These are phyloP conservation scores for Eimeria zaria DNA, from an alignment of 169 alveolate genomes.

Conservation along the genomic window DNA sequence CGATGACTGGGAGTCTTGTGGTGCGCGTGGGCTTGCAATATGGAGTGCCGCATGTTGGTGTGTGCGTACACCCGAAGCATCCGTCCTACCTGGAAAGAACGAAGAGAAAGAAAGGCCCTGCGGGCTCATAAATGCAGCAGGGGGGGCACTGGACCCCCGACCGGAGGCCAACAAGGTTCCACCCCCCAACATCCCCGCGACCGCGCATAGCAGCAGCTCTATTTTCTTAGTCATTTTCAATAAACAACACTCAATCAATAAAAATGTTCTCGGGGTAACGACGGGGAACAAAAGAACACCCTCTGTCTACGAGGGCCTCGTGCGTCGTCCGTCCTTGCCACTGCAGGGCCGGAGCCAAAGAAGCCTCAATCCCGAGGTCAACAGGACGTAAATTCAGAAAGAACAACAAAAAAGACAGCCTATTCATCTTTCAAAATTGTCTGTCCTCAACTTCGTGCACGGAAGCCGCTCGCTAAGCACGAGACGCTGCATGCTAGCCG, in stretches of 20 bases:
- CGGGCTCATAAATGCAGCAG: slow-evolving; percentile 20
- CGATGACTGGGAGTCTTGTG: background rate
- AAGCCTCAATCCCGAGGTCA: slow-evolving; percentile 14
- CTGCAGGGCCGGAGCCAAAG: slow-evolving; percentile 17
- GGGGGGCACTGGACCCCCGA: background rate
- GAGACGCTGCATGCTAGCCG: slow-evolving; percentile 73
- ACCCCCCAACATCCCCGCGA: slow-evolving; percentile 31
- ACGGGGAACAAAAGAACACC: background rate
- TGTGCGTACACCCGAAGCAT: slow-evolving; percentile 16
- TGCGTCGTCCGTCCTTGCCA: slow-evolving; percentile 62
- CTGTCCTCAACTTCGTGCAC: background rate
- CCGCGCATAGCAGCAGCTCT: slow-evolving; percentile 26
- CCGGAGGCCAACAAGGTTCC: background rate
- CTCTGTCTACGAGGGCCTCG: slow-evolving; percentile 45
- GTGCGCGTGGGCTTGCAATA: background rate
- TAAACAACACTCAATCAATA: background rate
- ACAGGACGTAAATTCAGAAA: background rate
- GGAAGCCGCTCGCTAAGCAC: background rate
- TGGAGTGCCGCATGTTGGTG: slow-evolving; percentile 1
- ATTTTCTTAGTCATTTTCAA: slow-evolving; percentile 2
- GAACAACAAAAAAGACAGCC: background rate
- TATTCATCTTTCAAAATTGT: background rate
- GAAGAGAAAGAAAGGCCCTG: background rate
- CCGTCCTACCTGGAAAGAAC: background rate
- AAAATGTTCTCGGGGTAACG: background rate